Evolutionary conservation across 73 alveolate genomes (phyloP), one percentile per base, ranked within the genome.

Genomic region (Paramecium biaurelia): DNA sequence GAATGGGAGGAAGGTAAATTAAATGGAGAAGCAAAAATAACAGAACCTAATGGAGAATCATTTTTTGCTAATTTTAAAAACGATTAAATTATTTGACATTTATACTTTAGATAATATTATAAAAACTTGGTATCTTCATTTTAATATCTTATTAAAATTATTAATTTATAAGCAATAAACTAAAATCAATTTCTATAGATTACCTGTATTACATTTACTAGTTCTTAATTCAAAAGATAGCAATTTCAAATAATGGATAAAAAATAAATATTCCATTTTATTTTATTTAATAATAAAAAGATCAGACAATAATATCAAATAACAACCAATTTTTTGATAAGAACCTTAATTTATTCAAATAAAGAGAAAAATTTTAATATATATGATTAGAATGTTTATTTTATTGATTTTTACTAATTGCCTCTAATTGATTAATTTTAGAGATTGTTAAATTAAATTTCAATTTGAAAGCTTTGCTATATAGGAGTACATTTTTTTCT

Each of bases 1-100:
- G 34, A 84, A 26, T 84, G 92, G 92, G 49, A 24, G 32, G 58
- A 49, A 10, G 92, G 92, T n/a, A 84, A 49, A 49, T 58, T 56
- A 37, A 49, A 49, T 35, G 92, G 92, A 28, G 87, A 74, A 23
- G 87, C 87, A 0, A 74, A 24, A 24, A 63, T 63, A 32, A 63
- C 45, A 32, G 84, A 63, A 26, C 41, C 45, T 12, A 32, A 63
- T 63, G 84, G 84, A 30, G 84, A 63, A 63, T 63, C 68, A 18
- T 53, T 18, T n/a, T 53, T n/a, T 1, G 30, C 68, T 5, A n/a
- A 53, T 53, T 53, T 53, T 18, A 53, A 47, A 47, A 47, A 53
- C 68, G 68, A 53, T 53, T 18, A 53, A 53, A 53, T 53, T 53
- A 53, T 53, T 53, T 53, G 68, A 53, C 3, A 53, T 4, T 45